These are phyloP conservation scores for Gautieria morchelliformis DNA, from an alignment of 768 basidiomycete genomes.

Conservation along the genomic window DNA sequence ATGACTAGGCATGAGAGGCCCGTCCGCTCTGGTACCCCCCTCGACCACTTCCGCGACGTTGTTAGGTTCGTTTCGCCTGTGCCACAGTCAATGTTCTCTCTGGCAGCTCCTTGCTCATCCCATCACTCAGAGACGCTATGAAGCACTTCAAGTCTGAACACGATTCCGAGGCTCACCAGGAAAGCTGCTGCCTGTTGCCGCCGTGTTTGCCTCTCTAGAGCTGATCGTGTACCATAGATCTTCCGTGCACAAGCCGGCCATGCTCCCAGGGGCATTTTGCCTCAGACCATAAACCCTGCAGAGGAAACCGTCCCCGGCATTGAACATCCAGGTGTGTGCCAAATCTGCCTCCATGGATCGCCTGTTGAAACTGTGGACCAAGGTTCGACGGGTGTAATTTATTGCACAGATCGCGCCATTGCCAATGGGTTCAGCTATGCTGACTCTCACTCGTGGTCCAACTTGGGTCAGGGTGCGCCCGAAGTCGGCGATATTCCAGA, in stretches of 20 bases:
- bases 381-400: conserved; percentile 47
- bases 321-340: conserved; percentile 54
- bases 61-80: conserved; percentile 1
- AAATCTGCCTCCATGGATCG: conserved; percentile 25
- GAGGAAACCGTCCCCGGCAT: conserved; percentile 89
- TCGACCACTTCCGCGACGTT: conserved; percentile 8
- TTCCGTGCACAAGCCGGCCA: conserved; percentile 68
- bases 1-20: conserved; percentile 5
- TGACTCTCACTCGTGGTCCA: conserved; percentile 72
- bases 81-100: neutral
- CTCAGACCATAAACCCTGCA: conserved; percentile 69
- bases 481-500: conserved; percentile 80
- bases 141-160: conserved; percentile 64
- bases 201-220: neutral
- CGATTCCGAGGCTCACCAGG: conserved; percentile 85
- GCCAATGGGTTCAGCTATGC: conserved; percentile 74
- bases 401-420: conserved; percentile 90
- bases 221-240: conserved; percentile 36
- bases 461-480: conserved; percentile 87
- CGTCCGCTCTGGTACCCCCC: conserved; percentile 7
- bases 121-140: conserved; percentile 37
- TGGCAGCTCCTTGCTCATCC: neutral
- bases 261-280: conserved; percentile 51
- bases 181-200: conserved; percentile 17
- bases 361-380: conserved; percentile 11